A percentile compares a stretch with the other conserved stretches of the same genome.
phyloP scores from a whole-genome alignment of 495 filamentous ascomycete species.

The Peziza echinospora region DNA sequence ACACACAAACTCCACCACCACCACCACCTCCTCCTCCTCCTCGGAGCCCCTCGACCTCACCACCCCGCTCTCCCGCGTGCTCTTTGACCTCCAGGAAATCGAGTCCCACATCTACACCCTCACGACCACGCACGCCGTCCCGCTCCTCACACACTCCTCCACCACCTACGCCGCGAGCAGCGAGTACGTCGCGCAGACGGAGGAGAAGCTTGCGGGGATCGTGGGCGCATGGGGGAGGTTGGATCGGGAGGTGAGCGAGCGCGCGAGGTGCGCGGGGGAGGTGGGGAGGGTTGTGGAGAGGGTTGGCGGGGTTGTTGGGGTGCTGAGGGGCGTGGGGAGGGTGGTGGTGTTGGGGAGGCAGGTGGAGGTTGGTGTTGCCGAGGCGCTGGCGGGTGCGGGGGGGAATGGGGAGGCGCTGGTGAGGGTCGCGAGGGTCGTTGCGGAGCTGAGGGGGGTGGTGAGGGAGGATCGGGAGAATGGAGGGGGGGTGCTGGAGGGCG shows the following conservation, averaged over 20 bases:
- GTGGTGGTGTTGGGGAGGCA: constrained; percentile 33
- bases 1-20: constrained; percentile 42
- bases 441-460: not conserved
- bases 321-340: constrained; percentile 60
- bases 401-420: constrained; percentile 13
- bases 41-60: constrained; percentile 46
- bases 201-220: constrained; percentile 87
- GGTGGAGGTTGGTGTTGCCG: constrained; percentile 15
- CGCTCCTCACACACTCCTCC: constrained; percentile 31
- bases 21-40: too few relatives aligned
- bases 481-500: constrained; percentile 15
- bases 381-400: constrained; percentile 4
- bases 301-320: constrained; percentile 63
- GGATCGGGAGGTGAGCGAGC: constrained; percentile 82
- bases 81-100: constrained; percentile 94
- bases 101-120: constrained; percentile 85
- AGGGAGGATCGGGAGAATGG: constrained; percentile 4
- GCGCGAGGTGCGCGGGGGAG: constrained; percentile 67
- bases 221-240: constrained; percentile 89
- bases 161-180: constrained; percentile 65
- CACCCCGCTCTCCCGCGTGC: constrained; percentile 43
- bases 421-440: constrained; percentile 6
- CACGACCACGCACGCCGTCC: constrained; percentile 56
- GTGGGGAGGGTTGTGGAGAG: constrained; percentile 82
- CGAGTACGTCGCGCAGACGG: constrained; percentile 66